phyloP scores from a whole-genome alignment of 2,329 filamentous ascomycete species.

The Alternaria tenuissima region DNA sequence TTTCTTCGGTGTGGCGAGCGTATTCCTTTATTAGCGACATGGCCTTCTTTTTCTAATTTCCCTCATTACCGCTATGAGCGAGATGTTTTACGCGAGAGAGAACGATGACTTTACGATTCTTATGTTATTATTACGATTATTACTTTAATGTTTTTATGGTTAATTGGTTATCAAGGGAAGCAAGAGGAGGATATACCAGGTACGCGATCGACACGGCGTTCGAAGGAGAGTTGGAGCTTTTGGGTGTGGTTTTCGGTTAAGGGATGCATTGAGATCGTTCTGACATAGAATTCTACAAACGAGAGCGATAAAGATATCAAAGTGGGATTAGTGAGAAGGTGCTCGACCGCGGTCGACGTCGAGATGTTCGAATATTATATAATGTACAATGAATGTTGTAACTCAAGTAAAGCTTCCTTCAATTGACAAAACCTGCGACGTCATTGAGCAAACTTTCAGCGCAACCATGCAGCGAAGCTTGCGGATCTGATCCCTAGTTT shows the following conservation, averaged over 20 bases:
- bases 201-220: not conserved
- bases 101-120: slow-evolving; percentile 16
- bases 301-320: not conserved
- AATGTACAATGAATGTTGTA: not conserved
- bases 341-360: not conserved
- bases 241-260: not conserved
- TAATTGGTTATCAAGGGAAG: not conserved
- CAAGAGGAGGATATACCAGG: slow-evolving; percentile 16
- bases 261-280: not conserved
- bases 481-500: slow-evolving; percentile 17
- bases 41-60: not conserved
- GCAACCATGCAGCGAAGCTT: not conserved
- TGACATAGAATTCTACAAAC: not conserved
- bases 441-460: not conserved
- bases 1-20: slow-evolving; percentile 24
- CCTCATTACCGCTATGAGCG: not conserved
- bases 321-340: not conserved
- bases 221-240: not conserved
- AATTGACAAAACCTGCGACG: not conserved
- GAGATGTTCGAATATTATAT: not conserved
- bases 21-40: slow-evolving; percentile 16
- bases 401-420: not conserved
- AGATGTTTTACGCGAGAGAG: not conserved
- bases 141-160: not conserved
- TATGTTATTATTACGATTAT: slow-evolving; percentile 9